Percentiles rank a stretch among this genome's conserved stretches.
phyloP scores from a whole-genome alignment of 495 filamentous ascomycete genomes.

The Hypoxylon cercidicola region DNA sequence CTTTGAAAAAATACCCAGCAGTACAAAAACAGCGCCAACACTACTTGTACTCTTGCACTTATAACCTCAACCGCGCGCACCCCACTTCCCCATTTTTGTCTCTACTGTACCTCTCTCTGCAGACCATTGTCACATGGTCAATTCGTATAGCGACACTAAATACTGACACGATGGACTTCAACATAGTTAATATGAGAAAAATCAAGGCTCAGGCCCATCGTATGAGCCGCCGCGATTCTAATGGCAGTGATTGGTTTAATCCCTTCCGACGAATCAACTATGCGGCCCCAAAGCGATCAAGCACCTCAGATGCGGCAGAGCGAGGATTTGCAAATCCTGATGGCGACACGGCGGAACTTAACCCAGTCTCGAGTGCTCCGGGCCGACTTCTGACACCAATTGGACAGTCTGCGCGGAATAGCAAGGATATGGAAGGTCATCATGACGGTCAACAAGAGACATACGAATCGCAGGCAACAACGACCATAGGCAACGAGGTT shows the following conservation, averaged over 20 bases:
- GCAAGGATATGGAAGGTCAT: conserved; percentile 28
- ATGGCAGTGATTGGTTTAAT: conserved; percentile 44
- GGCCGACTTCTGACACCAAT: conserved; percentile 34
- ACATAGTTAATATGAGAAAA: conserved; percentile 49
- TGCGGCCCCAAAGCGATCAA: conserved; percentile 34
- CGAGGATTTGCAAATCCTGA: conserved; percentile 21
- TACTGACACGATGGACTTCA: conserved; percentile 46
- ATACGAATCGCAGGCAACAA: conserved; percentile 42
- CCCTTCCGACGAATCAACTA: conserved; percentile 49
- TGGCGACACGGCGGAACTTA: conserved; percentile 19
- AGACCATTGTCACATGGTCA: conserved; percentile 1
- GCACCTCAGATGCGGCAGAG: conserved; percentile 40
- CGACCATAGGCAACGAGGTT: conserved; percentile 31
- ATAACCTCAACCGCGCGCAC: background rate
- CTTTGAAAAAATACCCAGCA: background rate
- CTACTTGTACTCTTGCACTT: background rate
- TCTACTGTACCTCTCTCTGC: background rate
- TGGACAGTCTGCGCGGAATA: conserved; percentile 29
- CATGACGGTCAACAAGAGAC: conserved; percentile 30
- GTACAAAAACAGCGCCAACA: conserved; percentile 22
- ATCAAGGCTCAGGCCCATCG: conserved; percentile 48
- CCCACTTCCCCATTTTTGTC: background rate
- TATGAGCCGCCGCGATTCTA: conserved; percentile 42
- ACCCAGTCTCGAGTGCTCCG: conserved; percentile 38
- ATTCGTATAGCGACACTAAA: background rate